These are phyloP conservation scores for Ettlia oleoabundans DNA, from an alignment of 139 green algal genomes.

Conservation along the genomic window DNA sequence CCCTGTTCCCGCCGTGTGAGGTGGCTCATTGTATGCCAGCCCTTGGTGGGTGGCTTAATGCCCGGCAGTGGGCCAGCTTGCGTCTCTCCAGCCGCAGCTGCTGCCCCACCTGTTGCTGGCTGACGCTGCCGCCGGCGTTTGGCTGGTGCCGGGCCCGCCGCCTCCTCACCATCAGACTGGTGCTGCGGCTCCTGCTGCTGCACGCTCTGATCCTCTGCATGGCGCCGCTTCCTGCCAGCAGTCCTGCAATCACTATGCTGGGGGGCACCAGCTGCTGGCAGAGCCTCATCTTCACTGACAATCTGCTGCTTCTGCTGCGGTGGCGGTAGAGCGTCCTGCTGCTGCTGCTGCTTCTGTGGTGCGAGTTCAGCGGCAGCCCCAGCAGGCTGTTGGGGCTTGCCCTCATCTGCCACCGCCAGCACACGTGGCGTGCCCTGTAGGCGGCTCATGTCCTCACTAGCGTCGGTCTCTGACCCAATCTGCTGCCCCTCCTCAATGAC, in stretches of 20 bases:
- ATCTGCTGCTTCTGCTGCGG: not conserved
- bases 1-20: no score
- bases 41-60: no score
- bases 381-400: not conserved
- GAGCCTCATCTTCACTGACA: not conserved
- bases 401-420: not conserved
- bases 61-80: not conserved
- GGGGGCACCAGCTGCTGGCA: not conserved
- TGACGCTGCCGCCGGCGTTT: not conserved
- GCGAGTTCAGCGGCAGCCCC: not conserved
- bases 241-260: no score
- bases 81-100: not conserved
- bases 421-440: not conserved
- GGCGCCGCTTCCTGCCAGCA: slow-evolving; percentile 9
- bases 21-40: no score
- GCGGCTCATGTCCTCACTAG: not conserved
- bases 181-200: slow-evolving; percentile 4
- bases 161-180: not conserved
- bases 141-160: not conserved
- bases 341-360: not conserved
- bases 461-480: slow-evolving; percentile 16
- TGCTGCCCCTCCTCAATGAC: not conserved
- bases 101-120: not conserved
- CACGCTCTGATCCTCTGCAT: not conserved
- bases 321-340: not conserved